Evolutionary conservation across 148 eudicot genomes (phyloP).

Genomic region (Polygonum maritimum): DNA sequence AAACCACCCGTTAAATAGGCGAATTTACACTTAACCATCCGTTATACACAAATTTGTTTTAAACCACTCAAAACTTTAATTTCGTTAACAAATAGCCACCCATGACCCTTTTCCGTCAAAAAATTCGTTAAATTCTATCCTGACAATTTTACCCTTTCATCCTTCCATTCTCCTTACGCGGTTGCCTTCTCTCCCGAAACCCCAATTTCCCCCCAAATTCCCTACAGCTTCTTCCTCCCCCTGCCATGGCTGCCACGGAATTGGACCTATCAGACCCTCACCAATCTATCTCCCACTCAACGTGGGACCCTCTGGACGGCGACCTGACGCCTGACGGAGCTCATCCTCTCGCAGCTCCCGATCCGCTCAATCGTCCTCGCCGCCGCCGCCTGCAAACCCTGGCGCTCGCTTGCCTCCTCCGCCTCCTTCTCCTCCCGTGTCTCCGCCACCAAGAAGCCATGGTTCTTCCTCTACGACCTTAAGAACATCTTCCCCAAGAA

Average conservation of each 20-base stretch:
- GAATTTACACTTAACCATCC: too few relatives aligned
- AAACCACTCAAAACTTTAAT: too few relatives aligned
- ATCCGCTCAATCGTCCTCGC: constrained; percentile 28
- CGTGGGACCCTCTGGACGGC: constrained; percentile 7
- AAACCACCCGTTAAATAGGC: too few relatives aligned
- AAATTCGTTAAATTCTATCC: too few relatives aligned
- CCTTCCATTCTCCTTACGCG: neutral
- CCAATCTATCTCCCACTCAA: constrained; percentile 1
- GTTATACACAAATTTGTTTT: too few relatives aligned
- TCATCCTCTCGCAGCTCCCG: constrained; percentile 7
- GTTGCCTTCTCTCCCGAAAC: neutral
- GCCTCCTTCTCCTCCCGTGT: constrained; percentile 29
- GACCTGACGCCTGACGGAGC: constrained; percentile 20
- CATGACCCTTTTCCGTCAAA: too few relatives aligned
- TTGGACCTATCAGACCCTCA: constrained; percentile 9
- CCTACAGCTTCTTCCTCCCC: neutral
- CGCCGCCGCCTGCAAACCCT: constrained; percentile 41
- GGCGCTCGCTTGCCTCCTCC: constrained; percentile 30
- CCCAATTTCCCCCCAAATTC: neutral
- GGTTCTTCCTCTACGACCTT: constrained; percentile 46
- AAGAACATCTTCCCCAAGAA: constrained; percentile 33
- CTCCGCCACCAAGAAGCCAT: constrained; percentile 31
- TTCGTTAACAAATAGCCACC: too few relatives aligned
- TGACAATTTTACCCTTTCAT: too few relatives aligned
- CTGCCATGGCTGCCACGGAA: neutral